These are phyloP conservation scores for Amoeboaphelidium occidentale DNA, from an alignment of 371 early-diverging fungal species.

Conservation along the genomic window DNA sequence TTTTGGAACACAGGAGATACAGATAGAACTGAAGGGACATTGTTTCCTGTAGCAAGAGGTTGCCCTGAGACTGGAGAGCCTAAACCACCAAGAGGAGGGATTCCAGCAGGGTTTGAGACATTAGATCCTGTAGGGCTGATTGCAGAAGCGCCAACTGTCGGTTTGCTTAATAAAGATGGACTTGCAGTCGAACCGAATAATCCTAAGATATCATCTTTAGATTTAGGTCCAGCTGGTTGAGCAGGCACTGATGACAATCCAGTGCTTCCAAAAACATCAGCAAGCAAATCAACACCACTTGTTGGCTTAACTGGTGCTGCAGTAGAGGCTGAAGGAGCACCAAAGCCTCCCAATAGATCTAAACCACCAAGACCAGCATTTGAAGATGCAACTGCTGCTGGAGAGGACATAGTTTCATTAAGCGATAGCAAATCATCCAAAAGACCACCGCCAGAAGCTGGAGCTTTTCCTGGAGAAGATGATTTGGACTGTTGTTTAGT, in stretches of 20 bases:
- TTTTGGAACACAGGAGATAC: neutral
- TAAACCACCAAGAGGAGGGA: constrained; percentile 1
- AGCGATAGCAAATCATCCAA: neutral
- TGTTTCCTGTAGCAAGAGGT: constrained; percentile 12
- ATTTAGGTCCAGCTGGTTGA: constrained; percentile 7
- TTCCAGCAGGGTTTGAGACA: constrained; percentile 11
- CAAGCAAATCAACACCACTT: constrained; percentile 37
- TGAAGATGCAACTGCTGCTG: neutral
- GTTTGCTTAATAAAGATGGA: constrained; percentile 1
- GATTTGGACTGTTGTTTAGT: neutral
- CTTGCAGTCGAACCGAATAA: constrained; percentile 5
- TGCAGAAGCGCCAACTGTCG: constrained; percentile 11
- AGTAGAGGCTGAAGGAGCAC: neutral
- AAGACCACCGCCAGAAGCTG: neutral
- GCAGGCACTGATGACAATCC: constrained; percentile 9
- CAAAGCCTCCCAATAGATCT: neutral
- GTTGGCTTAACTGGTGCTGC: constrained; percentile 14
- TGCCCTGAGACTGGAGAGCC: constrained; percentile 3
- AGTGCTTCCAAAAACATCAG: constrained; percentile 46
- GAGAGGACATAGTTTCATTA: neutral
- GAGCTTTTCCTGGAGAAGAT: neutral
- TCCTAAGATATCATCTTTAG: constrained; percentile 7
- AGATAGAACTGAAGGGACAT: constrained; percentile 6
- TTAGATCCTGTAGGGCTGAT: constrained; percentile 12
- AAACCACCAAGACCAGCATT: neutral